Evolutionary conservation across 495 filamentous ascomycete species (phyloP).

Genomic region (Tuber microsphaerosporum): DNA sequence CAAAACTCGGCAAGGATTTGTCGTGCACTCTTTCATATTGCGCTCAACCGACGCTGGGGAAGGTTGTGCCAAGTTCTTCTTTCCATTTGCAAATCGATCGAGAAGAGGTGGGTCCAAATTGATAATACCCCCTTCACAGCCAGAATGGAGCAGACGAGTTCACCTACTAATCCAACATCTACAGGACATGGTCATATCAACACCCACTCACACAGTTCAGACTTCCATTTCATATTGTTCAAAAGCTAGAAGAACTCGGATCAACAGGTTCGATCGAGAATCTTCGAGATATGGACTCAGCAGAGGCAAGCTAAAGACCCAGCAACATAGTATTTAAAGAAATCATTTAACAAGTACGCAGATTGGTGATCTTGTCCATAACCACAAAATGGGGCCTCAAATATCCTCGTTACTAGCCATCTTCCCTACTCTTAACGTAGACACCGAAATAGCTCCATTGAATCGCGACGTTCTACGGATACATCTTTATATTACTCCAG

Average conservation of each 20-base stretch:
- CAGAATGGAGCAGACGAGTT: background rate
- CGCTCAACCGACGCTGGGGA: constrained; percentile 87
- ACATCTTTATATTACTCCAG: constrained; percentile 72
- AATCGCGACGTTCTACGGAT: constrained; percentile 91
- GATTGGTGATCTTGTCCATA: constrained; percentile 86
- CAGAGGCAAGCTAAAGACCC: constrained; percentile 48
- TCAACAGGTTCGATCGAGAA: constrained; percentile 66
- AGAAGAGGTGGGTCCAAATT: constrained; percentile 53
- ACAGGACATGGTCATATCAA: constrained; percentile 80
- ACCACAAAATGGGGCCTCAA: constrained; percentile 71
- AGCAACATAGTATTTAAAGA: background rate
- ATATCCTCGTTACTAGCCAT: constrained; percentile 76
- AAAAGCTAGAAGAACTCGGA: constrained; percentile 71
- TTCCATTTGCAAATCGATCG: constrained; percentile 89
- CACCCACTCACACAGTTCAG: constrained; percentile 96
- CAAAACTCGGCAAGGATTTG: constrained; percentile 94
- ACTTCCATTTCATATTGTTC: constrained; percentile 70
- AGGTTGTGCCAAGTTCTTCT: constrained; percentile 84
- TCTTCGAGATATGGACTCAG: constrained; percentile 80
- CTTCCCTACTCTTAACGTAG: constrained; percentile 84
- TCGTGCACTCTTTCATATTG: constrained; percentile 92
- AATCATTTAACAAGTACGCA: background rate
- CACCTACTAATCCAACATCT: background rate
- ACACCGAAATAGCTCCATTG: constrained; percentile 87
- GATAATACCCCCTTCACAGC: background rate